phyloP scores from a whole-genome alignment of 2,329 filamentous ascomycete genomes.

The Colletotrichum trifolii region DNA sequence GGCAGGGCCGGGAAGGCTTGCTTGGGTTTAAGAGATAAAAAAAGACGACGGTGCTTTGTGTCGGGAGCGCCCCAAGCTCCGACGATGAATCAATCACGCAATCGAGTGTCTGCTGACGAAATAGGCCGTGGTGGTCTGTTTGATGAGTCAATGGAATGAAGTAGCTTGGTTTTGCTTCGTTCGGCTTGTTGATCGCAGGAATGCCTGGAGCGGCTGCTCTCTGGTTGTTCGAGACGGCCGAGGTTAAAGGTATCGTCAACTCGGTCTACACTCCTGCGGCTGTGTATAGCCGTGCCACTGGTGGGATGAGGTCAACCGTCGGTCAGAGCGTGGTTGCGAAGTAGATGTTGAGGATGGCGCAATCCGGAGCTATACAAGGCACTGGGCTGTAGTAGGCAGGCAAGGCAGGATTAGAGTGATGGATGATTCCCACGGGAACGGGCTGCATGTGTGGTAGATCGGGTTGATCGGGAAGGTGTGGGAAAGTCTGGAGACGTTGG shows the following conservation, averaged over 20 bases:
- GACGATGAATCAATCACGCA: conserved; percentile 36
- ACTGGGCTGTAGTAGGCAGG: conserved; percentile 32
- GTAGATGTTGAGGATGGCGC: conserved; percentile 28
- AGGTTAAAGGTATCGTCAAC: too few species aligned
- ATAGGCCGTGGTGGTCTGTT: conserved; percentile 1
- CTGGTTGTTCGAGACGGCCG: too few species aligned
- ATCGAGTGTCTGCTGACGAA: conserved; percentile 34
- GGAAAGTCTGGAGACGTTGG: conserved; percentile 9
- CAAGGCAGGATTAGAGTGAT: conserved; percentile 5
- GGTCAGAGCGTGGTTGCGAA: background rate
- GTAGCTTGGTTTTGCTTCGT: too few species aligned
- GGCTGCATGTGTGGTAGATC: conserved; percentile 21
- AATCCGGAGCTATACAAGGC: conserved; percentile 35
- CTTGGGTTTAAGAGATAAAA: background rate
- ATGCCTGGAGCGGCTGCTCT: too few species aligned
- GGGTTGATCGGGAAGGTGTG: conserved; percentile 23
- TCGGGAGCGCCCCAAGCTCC: conserved; percentile 25
- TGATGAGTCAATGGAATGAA: conserved; percentile 34
- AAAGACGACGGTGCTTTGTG: conserved; percentile 23
- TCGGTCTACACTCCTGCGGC: background rate
- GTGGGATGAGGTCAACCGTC: background rate
- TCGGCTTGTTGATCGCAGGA: too few species aligned
- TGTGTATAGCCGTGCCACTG: background rate
- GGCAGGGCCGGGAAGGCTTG: background rate
- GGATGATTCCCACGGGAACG: conserved; percentile 3